Percentiles rank a stretch among this genome's conserved stretches.
Evolutionary conservation across 345 rosid genomes (phyloP).

Genomic region (Camelina hispida): DNA sequence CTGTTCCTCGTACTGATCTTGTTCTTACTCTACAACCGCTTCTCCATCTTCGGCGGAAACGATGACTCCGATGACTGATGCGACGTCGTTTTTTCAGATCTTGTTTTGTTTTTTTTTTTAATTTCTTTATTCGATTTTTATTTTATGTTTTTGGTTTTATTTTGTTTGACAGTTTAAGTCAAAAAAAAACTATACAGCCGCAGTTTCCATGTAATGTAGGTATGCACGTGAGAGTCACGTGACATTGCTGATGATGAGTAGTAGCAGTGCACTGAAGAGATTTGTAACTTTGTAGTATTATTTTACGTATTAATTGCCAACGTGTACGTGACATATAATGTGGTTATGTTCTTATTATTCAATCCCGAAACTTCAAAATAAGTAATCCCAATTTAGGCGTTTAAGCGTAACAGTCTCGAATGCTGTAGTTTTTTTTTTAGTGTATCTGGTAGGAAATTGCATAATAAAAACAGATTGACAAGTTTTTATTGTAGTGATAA

Average conservation of each 20-base stretch:
- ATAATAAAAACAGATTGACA: too few relatives aligned
- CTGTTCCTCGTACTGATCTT: constrained; percentile 63
- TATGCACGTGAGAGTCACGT: constrained; percentile 38
- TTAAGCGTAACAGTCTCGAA: too few relatives aligned
- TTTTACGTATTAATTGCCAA: background rate
- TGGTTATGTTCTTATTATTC: background rate
- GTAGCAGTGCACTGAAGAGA: background rate
- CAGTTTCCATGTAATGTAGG: constrained; percentile 18
- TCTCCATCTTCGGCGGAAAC: constrained; percentile 81
- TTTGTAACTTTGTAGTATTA: background rate
- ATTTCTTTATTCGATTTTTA: background rate
- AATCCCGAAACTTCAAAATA: too few relatives aligned
- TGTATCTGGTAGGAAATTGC: too few relatives aligned
- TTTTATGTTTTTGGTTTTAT: background rate
- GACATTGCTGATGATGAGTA: background rate
- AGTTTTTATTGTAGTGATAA: background rate
- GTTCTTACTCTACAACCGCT: constrained; percentile 69
- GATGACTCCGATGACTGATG: constrained; percentile 58
- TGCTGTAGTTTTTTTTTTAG: too few relatives aligned
- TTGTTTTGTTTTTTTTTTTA: constrained; percentile 20
- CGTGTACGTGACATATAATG: background rate
- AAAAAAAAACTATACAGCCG: background rate
- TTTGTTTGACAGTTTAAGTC: constrained; percentile 33
- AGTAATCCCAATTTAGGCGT: too few relatives aligned
- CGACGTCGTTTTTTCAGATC: constrained; percentile 40